Evolutionary conservation across 179 eudicot genomes (phyloP), one percentile per base, ranked within the genome.

Genomic region (Spinacia oleracea): DNA sequence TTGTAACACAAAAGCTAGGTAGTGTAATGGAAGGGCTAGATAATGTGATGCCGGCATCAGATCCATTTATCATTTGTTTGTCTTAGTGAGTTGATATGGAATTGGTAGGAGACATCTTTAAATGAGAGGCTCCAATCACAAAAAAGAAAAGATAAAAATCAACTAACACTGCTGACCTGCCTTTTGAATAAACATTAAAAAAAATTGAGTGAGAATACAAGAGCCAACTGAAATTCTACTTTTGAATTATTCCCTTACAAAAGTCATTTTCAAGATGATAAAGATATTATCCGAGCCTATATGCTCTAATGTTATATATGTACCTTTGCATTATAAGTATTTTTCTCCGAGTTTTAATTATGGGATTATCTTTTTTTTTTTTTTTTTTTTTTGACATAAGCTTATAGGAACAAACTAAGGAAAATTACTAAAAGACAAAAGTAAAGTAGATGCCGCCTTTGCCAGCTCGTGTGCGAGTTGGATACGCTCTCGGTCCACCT

Each of bases 81-180:
- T 4, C 51, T 55, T 69, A 53, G 11, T 38, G n/a, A 20, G 1
- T 56, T 20, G 64, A 56, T 42, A 73, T n/a, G n/a, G n/a, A n/a
- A n/a, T 68, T 56, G 56, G 32, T 78, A 70, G 73, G 68, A 55
- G 53, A 69, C 74, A 69, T 18, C 69, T 69, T 78, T 78, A 53
- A 18, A 70, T 56, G 80, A 78, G 38, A 78, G 69, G 65, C 75
- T 69, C 31, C 68, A 42, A 70, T 78, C 75, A 78, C 75, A 78
- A 78, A 74, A 74, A 25, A 3, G 43, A 45, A 75, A 62, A 4
- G 56, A 12, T 27, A 62, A 27, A 38, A 56, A 64, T 5, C 7
- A 50, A 66, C 21, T 9, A 35, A 11, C 20, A 67, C 80, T 53
- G 25, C 18, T 72, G 29, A 71, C 58, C 46, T 11, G 31, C 71